A percentile compares a stretch with the other conserved stretches of the same genome.
These are phyloP conservation scores for Plectranthus barbatus DNA, from an alignment of 257 asterid genomes.

Conservation along the genomic window DNA sequence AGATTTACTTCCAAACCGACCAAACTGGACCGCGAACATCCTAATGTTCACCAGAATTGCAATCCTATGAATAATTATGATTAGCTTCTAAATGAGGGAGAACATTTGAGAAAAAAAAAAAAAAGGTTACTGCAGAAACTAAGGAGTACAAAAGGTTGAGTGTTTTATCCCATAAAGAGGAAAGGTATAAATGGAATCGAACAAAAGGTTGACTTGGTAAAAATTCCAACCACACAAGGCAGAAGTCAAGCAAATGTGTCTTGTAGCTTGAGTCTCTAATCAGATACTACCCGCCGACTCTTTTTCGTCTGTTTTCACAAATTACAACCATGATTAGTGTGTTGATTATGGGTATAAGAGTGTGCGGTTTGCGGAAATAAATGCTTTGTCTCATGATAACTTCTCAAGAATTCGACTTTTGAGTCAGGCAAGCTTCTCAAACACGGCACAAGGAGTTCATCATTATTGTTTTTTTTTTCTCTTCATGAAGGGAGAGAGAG, in stretches of 20 bases:
- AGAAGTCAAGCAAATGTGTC: constrained; percentile 9
- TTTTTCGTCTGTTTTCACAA: constrained; percentile 10
- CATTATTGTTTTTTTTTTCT: constrained; percentile 4
- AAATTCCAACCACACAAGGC: neutral
- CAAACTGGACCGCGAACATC: no score
- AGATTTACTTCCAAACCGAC: no score
- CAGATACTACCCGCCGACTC: neutral
- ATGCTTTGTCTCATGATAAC: constrained; percentile 1
- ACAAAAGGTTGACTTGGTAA: constrained; percentile 26
- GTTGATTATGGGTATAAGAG: neutral
- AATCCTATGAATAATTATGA: no score
- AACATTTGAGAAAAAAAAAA: no score
- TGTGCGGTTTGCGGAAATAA: neutral
- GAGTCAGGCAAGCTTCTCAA: constrained; percentile 19
- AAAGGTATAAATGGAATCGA: neutral
- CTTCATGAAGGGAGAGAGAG: constrained; percentile 7
- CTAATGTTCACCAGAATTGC: no score
- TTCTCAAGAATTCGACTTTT: no score
- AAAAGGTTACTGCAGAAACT: no score
- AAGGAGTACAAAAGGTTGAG: no score
- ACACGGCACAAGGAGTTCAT: constrained; percentile 38
- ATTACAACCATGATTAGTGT: constrained; percentile 3
- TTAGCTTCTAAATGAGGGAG: no score
- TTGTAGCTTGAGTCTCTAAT: constrained; percentile 7
- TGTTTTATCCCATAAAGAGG: neutral